These are phyloP conservation scores for Persicaria tinctoria DNA, from an alignment of 148 eudicot species.

Conservation along the genomic window DNA sequence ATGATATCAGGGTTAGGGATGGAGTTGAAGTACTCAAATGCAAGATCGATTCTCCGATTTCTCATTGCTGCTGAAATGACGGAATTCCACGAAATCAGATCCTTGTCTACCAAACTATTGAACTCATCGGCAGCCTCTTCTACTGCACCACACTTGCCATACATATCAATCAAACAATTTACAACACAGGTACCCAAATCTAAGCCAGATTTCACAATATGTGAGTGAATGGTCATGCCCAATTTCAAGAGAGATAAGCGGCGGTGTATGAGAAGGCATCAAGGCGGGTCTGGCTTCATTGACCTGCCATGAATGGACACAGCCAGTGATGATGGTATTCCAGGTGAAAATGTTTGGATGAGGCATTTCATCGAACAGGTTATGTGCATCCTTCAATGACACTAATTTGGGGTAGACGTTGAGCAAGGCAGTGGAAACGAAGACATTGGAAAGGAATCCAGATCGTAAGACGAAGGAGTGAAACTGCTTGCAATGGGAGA, in stretches of 20 bases:
- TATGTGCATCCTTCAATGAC: conserved; percentile 35
- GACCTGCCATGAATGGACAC: conserved; percentile 54
- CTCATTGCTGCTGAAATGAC: too few species aligned
- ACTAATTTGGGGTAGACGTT: conserved; percentile 48
- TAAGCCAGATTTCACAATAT: conserved; percentile 41
- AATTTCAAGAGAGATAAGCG: conserved; percentile 34
- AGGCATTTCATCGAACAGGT: conserved; percentile 68
- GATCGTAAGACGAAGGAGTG: conserved; percentile 41
- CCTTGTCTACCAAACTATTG: conserved; percentile 33
- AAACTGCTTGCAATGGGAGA: conserved; percentile 45
- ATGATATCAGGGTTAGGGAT: too few species aligned
- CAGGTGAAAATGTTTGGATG: conserved; percentile 60
- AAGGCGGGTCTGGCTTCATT: conserved; percentile 28
- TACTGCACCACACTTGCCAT: conserved; percentile 53
- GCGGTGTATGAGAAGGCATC: conserved; percentile 60
- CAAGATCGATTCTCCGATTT: too few species aligned
- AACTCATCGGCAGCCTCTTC: conserved; percentile 42
- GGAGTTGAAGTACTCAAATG: too few species aligned
- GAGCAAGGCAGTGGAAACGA: conserved; percentile 44
- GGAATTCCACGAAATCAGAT: too few species aligned
- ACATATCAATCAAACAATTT: conserved; percentile 84
- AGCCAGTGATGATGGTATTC: conserved; percentile 78
- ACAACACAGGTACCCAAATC: conserved; percentile 40
- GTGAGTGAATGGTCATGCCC: conserved; percentile 62
- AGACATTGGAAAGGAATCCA: conserved; percentile 41